phyloP scores from a whole-genome alignment of 148 eudicot species.

The Rhododendron molle region DNA sequence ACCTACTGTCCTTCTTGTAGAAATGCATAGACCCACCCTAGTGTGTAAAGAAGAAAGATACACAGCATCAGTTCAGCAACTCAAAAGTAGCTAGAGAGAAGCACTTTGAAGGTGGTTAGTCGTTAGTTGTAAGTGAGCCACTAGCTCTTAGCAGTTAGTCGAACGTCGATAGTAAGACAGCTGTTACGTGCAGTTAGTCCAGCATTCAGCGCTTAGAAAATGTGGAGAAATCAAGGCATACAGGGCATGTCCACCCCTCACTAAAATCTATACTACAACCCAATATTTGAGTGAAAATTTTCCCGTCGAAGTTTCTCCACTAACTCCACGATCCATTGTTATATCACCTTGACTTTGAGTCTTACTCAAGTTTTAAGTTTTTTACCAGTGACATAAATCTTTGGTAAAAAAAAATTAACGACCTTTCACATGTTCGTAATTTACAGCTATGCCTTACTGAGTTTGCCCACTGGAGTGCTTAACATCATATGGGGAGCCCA shows the following conservation, averaged over 20 bases:
- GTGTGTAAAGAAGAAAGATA: not conserved
- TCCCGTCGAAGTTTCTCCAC: not conserved
- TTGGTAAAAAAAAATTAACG: not conserved
- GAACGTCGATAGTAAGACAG: not conserved
- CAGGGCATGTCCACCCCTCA: not conserved
- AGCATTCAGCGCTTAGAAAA: not conserved
- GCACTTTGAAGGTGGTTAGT: not conserved
- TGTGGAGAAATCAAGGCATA: not conserved
- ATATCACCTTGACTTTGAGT: not conserved
- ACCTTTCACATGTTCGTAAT: not conserved
- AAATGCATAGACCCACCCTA: slow-evolving; percentile 98
- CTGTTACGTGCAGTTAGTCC: not conserved
- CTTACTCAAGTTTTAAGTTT: not conserved
- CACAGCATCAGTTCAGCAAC: not conserved
- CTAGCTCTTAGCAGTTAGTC: not conserved
- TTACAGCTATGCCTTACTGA: not conserved
- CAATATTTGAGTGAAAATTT: not conserved
- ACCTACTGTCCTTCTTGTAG: slow-evolving; percentile 71
- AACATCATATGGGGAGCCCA: not conserved
- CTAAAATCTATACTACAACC: not conserved
- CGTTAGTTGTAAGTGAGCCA: not conserved
- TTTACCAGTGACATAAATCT: not conserved
- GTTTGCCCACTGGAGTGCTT: not conserved
- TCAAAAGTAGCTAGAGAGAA: not conserved
- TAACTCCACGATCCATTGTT: not conserved